These are phyloP conservation scores for Carpinus fangiana DNA, from an alignment of 306 rosid species.

Conservation along the genomic window DNA sequence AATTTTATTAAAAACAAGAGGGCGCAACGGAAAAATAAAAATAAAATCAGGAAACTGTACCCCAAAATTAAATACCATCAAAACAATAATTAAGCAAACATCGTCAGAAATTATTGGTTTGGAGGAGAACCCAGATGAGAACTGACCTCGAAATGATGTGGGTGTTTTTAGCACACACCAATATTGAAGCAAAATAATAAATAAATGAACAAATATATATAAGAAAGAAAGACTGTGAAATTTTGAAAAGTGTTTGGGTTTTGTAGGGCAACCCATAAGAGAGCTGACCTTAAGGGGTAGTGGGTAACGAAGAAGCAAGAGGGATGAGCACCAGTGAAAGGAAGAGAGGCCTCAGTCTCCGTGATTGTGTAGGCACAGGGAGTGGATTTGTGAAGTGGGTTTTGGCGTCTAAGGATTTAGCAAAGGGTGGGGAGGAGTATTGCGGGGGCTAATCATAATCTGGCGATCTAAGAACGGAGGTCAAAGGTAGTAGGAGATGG, in stretches of 20 bases:
- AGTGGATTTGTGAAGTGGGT: background rate
- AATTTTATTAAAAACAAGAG: too few species aligned
- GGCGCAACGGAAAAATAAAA: too few species aligned
- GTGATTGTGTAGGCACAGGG: background rate
- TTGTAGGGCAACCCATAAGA: background rate
- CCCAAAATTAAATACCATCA: background rate
- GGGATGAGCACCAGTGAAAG: background rate
- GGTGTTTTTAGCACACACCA: background rate
- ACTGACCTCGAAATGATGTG: background rate
- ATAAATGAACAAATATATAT: background rate
- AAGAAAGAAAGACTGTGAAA: background rate
- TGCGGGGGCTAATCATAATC: background rate
- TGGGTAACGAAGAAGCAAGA: background rate
- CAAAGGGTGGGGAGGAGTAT: too few species aligned
- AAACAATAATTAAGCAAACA: background rate
- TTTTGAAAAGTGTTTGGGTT: background rate
- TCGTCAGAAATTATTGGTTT: background rate
- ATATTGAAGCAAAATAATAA: background rate
- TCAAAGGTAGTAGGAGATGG: constrained; percentile 2
- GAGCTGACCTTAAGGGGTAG: background rate
- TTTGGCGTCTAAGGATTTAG: background rate
- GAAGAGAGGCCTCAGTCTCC: background rate
- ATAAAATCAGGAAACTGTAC: background rate
- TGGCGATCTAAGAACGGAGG: constrained; percentile 4
- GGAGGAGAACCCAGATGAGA: constrained; percentile 7